These are phyloP conservation scores for Lipomyces spencermartinsiae DNA, from an alignment of 805 yeast genomes.

Conservation along the genomic window DNA sequence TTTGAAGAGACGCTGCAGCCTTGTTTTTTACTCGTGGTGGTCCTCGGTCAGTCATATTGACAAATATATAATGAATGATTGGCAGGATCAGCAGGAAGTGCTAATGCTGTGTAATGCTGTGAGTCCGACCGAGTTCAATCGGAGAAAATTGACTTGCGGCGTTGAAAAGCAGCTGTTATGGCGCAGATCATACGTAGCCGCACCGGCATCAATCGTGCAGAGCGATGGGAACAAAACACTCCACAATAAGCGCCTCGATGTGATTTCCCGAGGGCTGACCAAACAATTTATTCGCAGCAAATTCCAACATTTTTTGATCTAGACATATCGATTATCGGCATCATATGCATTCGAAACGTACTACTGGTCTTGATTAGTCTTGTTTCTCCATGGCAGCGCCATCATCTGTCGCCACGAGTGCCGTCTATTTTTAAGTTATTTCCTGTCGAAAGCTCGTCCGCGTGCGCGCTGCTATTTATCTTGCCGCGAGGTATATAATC, in stretches of 20 bases:
- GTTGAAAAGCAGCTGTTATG: not conserved
- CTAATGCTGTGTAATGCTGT: not conserved
- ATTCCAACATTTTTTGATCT: not conserved
- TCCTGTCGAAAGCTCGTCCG: not conserved
- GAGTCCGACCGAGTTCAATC: no score
- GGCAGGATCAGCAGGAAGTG: not conserved
- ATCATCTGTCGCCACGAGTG: not conserved
- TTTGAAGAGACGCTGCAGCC: constrained; percentile 59
- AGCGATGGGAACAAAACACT: not conserved
- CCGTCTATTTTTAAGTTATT: not conserved
- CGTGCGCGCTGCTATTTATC: not conserved
- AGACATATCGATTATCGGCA: not conserved
- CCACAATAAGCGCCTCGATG: not conserved
- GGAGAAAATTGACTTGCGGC: no score
- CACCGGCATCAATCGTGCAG: not conserved
- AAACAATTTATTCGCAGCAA: not conserved
- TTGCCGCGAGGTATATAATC: not conserved
- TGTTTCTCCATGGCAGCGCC: not conserved
- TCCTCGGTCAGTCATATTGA: constrained; percentile 37
- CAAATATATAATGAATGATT: not conserved
- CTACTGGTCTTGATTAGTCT: not conserved
- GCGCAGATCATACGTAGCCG: not conserved
- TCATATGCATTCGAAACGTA: not conserved
- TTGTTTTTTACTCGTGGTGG: constrained; percentile 48
- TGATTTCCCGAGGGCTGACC: not conserved